phyloP scores from a whole-genome alignment of 306 rosid species.

The Prunus campanulata region DNA sequence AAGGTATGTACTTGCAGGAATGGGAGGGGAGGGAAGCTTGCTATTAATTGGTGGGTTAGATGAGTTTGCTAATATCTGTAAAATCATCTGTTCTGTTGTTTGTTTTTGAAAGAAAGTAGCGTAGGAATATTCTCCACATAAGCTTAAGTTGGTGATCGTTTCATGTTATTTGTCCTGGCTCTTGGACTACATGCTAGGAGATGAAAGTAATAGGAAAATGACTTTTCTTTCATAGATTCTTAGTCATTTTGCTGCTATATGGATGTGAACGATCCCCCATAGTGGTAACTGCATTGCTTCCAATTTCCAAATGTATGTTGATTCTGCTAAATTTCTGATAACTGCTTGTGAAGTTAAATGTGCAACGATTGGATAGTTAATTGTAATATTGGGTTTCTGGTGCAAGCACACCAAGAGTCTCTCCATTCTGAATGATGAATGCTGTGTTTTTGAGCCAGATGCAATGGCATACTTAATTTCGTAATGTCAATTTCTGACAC shows the following conservation, averaged over 20 bases:
- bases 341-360: not conserved
- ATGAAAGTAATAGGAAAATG: not conserved
- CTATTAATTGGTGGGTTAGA: not conserved
- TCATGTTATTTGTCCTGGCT: not conserved
- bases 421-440: too few species aligned
- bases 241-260: not conserved
- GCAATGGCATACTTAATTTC: not conserved
- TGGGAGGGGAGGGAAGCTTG: not conserved
- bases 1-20: constrained; percentile 46
- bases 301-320: not conserved
- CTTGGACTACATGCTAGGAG: not conserved
- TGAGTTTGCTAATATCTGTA: constrained; percentile 1
- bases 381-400: not conserved
- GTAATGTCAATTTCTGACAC: not conserved
- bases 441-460: not conserved
- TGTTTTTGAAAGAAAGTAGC: not conserved
- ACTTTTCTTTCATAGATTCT: not conserved
- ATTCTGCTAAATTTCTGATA: not conserved
- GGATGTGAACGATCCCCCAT: not conserved
- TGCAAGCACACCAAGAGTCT: not conserved
- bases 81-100: not conserved
- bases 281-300: not conserved
- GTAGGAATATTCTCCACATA: too few species aligned
- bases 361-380: not conserved
- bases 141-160: not conserved